Evolutionary conservation across 345 rosid species (phyloP).

Genomic region (Corchorus capsularis): DNA sequence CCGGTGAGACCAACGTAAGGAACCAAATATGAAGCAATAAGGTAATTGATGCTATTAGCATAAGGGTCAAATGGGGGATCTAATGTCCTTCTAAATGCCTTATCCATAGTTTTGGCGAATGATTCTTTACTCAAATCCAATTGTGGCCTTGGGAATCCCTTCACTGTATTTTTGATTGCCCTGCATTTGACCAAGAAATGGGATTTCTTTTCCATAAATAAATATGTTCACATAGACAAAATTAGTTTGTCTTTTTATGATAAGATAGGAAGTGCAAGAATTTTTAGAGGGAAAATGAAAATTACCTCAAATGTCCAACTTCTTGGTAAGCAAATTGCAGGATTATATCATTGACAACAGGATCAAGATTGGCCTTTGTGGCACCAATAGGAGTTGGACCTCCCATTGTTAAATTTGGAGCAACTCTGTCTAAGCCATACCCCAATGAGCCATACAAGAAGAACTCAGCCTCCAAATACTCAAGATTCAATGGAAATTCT

Average conservation of each 20-base stretch:
- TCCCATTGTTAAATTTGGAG: slow-evolving; percentile 59
- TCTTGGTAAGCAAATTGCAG: slow-evolving; percentile 86
- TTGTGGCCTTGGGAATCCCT: slow-evolving; percentile 82
- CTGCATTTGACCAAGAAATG: slow-evolving; percentile 30
- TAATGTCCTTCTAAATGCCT: slow-evolving; percentile 52
- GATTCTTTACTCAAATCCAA: slow-evolving; percentile 59
- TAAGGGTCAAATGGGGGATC: slow-evolving; percentile 77
- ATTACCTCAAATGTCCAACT: slow-evolving; percentile 82
- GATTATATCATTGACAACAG: slow-evolving; percentile 57
- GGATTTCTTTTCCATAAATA: neutral
- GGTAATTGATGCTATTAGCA: slow-evolving; percentile 52
- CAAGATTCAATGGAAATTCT: slow-evolving; percentile 85
- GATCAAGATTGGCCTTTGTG: slow-evolving; percentile 57
- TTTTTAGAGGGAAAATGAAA: neutral
- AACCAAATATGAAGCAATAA: slow-evolving; percentile 70
- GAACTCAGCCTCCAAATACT: slow-evolving; percentile 92
- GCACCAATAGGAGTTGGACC: slow-evolving; percentile 82
- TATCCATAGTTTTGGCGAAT: slow-evolving; percentile 55
- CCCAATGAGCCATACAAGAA: slow-evolving; percentile 74
- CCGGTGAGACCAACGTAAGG: slow-evolving; percentile 89
- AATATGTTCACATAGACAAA: neutral
- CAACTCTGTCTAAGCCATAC: slow-evolving; percentile 69
- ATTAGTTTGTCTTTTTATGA: neutral
- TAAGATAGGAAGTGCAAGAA: neutral
- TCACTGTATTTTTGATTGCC: slow-evolving; percentile 61